These are phyloP conservation scores for Anisodus tanguticus DNA, from an alignment of 257 asterid genomes.

Conservation along the genomic window DNA sequence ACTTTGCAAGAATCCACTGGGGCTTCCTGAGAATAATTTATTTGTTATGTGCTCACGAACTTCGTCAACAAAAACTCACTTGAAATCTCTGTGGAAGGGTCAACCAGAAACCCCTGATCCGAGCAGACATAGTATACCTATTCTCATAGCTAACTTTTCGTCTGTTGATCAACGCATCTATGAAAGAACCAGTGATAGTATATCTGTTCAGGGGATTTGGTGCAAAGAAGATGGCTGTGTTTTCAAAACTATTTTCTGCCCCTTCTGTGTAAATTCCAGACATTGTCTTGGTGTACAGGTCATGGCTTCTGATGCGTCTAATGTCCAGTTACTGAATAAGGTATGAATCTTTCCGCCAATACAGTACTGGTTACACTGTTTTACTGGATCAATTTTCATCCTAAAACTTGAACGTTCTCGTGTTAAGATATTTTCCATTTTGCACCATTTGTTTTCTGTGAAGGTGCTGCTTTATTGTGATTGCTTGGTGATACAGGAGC, in stretches of 20 bases:
- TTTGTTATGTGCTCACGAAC: conserved; percentile 52
- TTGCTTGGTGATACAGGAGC: conserved; percentile 52
- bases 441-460: conserved; percentile 33
- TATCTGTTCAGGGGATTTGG: conserved; percentile 79
- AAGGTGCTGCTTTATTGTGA: conserved; percentile 69
- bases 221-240: conserved; percentile 98
- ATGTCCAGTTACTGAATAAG: conserved; percentile 73
- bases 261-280: conserved; percentile 59
- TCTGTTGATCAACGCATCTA: conserved; percentile 58
- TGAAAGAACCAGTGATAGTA: conserved; percentile 46
- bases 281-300: conserved; percentile 86
- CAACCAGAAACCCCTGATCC: conserved; percentile 40
- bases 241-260: conserved; percentile 71
- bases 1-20: conserved; percentile 65
- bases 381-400: not conserved
- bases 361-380: not conserved
- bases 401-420: not conserved
- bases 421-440: not conserved
- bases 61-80: conserved; percentile 71
- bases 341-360: conserved; percentile 38
- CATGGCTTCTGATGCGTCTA: conserved; percentile 81
- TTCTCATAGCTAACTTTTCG: conserved; percentile 57
- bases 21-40: conserved; percentile 62
- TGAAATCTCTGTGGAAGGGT: conserved; percentile 59
- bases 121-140: conserved; percentile 53